Base-by-base conservation (phyloP, 2,329 filamentous ascomycete genomes). In the Colletotrichum euphorbiae region DNA sequence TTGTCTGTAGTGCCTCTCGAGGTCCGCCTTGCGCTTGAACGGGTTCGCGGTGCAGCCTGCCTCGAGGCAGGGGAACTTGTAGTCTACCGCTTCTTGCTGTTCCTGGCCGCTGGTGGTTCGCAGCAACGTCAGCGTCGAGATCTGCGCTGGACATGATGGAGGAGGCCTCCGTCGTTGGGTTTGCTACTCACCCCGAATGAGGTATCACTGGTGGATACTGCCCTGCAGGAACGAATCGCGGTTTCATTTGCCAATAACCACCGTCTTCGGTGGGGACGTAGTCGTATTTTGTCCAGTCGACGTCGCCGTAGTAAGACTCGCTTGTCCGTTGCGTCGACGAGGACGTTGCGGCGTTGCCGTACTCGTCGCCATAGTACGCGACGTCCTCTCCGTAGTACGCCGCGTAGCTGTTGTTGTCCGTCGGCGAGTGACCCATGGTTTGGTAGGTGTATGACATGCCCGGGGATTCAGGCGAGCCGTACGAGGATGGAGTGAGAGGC, bases 1-100 rank as follows among this genome's bases (percentile, higher is more conserved):
- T 71, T 85, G 83, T 58, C 79, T 78, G 72, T 81, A 80, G 75
- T 89, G 87, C 15, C 87, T 81, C 56, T 85, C 79, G 9, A 87
- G 82, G 74, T 89, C 87, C 11, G 86, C 85, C 60, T 80, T 80
- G 36, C 87, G 82, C 73, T 80, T 81, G 74, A 88, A 88, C 1
- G 79, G 78, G 57, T 80, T 80, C 33, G 79, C 76, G 33, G 74
- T 75, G 77, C 86, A 88, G 24, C 76, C 78, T 7, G 76, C 74
- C 36, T 75, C 70, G 8, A 80, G 75, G 72, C 83, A 85, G 36
- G 64, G 60, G 9, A 69, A 69, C 21, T 69, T 69, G 48, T 69
- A 69, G 48, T 69, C 66, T 17, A 66, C 66, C 12, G 42, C 61
- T 24, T 69, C 66, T 43, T 69, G 64, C 42, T 64, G 61, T 36